These are phyloP conservation scores for Zygnema circumcarinatum DNA, from an alignment of 139 green algal genomes.

Conservation along the genomic window DNA sequence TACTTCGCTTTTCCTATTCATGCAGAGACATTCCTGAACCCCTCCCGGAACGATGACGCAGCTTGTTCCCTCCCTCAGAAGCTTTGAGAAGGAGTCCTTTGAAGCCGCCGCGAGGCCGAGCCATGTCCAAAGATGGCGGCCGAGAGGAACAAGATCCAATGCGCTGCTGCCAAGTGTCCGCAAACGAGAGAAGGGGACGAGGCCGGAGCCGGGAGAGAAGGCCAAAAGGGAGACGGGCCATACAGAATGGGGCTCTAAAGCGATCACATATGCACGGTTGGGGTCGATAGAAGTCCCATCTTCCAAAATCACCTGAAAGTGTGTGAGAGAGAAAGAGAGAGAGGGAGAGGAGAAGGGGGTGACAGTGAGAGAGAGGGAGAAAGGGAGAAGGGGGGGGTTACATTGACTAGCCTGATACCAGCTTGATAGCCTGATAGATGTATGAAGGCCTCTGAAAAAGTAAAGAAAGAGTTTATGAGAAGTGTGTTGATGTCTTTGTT, in stretches of 20 bases:
- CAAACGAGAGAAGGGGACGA: background rate
- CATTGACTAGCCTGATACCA: too few species aligned
- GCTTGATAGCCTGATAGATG: background rate
- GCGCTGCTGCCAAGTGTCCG: constrained; percentile 7
- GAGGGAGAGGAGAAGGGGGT: too few species aligned
- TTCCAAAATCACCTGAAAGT: constrained; percentile 23
- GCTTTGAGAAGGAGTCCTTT: background rate
- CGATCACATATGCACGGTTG: constrained; percentile 30
- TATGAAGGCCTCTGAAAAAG: background rate
- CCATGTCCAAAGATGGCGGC: constrained; percentile 80
- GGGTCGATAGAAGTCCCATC: background rate
- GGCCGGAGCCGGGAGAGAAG: constrained; percentile 11
- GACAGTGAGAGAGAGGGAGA: too few species aligned
- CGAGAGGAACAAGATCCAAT: constrained; percentile 68
- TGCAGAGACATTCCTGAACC: constrained; percentile 78
- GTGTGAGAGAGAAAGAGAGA: background rate
- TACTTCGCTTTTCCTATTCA: background rate
- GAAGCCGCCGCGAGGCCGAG: constrained; percentile 58
- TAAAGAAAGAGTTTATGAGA: too few species aligned
- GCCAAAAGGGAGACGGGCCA: constrained; percentile 39
- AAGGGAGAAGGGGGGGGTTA: too few species aligned
- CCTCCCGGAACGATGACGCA: constrained; percentile 73
- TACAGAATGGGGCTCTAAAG: constrained; percentile 53
- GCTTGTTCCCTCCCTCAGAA: constrained; percentile 3
- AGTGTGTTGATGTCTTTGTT: too few species aligned